Conservation (phyloP, 495 filamentous ascomycete species). For the Trichoderma parareesei region DNA sequence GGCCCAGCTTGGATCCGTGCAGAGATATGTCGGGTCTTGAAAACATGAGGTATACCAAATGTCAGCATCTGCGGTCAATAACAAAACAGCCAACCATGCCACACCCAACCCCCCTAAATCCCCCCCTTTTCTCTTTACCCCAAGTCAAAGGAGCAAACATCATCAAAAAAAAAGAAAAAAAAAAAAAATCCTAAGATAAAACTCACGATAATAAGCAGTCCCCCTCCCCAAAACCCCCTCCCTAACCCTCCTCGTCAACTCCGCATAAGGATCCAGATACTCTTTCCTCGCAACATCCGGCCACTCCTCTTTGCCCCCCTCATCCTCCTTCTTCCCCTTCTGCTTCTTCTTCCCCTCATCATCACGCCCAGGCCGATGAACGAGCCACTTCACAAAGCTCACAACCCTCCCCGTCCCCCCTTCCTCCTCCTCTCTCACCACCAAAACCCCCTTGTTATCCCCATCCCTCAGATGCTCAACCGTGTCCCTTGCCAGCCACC, state of each 20-base stretch:
- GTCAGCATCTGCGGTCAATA: too few relatives aligned
- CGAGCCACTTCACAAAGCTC: conserved; percentile 34
- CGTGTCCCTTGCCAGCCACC: conserved; percentile 22
- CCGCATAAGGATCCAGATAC: conserved; percentile 27
- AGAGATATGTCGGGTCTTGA: conserved; percentile 35
- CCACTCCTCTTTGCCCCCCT: conserved; percentile 19
- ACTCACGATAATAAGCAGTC: conserved; percentile 22
- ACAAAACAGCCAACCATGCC: too few relatives aligned
- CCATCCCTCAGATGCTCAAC: conserved; percentile 20
- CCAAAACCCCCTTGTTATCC: conserved; percentile 22
- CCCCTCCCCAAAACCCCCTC: conserved; percentile 20
- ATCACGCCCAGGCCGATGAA: conserved; percentile 6
- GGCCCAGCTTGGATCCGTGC: conserved; percentile 32
- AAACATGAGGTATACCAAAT: not conserved
- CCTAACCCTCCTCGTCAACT: conserved; percentile 25
- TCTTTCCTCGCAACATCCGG: conserved; percentile 19
- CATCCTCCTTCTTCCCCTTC: not conserved
- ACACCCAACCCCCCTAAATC: too few relatives aligned
- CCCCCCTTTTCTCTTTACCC: not conserved
- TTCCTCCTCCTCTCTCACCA: conserved; percentile 25
- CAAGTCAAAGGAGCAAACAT: not conserved
- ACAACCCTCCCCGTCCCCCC: conserved; percentile 19
- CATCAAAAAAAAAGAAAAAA: conserved; percentile 11
- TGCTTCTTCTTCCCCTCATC: not conserved
- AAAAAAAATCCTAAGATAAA: too few relatives aligned